Evolutionary conservation across 352 stramenopile species (phyloP).

Genomic region (Thraustochytrium sp.): DNA sequence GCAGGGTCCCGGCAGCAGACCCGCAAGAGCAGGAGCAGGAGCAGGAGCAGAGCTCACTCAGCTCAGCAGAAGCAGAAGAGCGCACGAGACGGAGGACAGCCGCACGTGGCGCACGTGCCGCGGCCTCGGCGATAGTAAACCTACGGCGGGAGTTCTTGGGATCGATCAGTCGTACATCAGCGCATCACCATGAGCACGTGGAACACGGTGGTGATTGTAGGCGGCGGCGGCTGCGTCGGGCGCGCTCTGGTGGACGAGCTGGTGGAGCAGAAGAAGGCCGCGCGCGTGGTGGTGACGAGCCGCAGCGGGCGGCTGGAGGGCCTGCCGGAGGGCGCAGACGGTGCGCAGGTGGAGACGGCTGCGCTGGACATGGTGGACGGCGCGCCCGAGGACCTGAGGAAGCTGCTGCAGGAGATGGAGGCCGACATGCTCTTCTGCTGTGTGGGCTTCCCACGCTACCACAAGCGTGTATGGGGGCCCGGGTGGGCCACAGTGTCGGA

Average conservation of each 20-base stretch:
- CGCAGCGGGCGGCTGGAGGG: not conserved
- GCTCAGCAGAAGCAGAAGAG: too few relatives aligned
- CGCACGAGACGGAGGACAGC: too few relatives aligned
- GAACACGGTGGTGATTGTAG: not conserved
- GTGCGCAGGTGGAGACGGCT: not conserved
- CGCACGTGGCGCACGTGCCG: too few relatives aligned
- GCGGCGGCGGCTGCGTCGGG: not conserved
- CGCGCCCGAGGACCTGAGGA: not conserved
- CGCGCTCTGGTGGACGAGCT: not conserved
- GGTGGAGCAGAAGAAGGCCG: not conserved
- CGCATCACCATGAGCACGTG: too few relatives aligned
- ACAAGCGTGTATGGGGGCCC: not conserved
- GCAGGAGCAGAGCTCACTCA: too few relatives aligned
- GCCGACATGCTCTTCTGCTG: not conserved
- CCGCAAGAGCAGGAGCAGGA: too few relatives aligned
- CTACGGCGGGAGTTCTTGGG: too few relatives aligned
- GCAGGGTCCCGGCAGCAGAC: too few relatives aligned
- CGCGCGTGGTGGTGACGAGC: not conserved
- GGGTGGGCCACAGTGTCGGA: not conserved
- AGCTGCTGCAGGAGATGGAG: not conserved
- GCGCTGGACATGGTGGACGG: not conserved
- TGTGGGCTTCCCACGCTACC: not conserved
- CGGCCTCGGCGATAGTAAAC: too few relatives aligned
- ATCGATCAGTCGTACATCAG: too few relatives aligned
- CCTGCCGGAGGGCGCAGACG: not conserved